Evolutionary conservation across 2,329 filamentous ascomycete genomes (phyloP), one percentile per base, ranked within the genome.

Genomic region (Didymella pomorum): DNA sequence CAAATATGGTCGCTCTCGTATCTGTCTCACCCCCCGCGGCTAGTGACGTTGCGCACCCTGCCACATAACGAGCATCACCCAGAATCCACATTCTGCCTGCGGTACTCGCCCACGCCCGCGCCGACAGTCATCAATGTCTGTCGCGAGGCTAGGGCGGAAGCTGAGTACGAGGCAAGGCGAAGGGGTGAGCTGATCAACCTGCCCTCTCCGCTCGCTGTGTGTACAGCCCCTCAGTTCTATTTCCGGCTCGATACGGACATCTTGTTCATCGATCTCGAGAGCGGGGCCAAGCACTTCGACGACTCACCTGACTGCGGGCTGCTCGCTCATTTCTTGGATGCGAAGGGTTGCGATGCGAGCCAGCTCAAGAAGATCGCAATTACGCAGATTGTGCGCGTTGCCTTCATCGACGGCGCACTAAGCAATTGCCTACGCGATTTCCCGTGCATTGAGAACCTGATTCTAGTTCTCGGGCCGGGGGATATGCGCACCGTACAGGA

Each of bases 241-340:
- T 69, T 70, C 41, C 65, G 68, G 10, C 43, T 65, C 31, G 56
- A 68, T 10, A 62, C 57, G 20, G 68, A 70, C 33, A 61, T 66
- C 21, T 41, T 70, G 12, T 59, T 64, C 25, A 42, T 69, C 14
- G 58, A 59, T 25, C 57, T 68, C 18, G 55, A 60, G 21, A 59
- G 14, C 26, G 29, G 5, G 45, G 54, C 55, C 23, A 61, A 61
- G 26, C 66, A 70, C 46, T 63, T 55, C 26, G 68, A 70, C 25
- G 62, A 66, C 52, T 66, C 63, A 18, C 66, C 65, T 2, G 62
- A 68, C 14, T 31, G 45, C 12, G 68, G 68, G 1, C 11, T 70
- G 2, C 47, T 70, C n/a, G 54, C 65, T 20, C 68, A 70, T 28
- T 68, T 70, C 18, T 44, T 58, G 2, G 25, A 35, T 12, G 66